Base-by-base conservation (phyloP, 2,329 filamentous ascomycete species). In the Mycosphaerelloides madeirae region DNA sequence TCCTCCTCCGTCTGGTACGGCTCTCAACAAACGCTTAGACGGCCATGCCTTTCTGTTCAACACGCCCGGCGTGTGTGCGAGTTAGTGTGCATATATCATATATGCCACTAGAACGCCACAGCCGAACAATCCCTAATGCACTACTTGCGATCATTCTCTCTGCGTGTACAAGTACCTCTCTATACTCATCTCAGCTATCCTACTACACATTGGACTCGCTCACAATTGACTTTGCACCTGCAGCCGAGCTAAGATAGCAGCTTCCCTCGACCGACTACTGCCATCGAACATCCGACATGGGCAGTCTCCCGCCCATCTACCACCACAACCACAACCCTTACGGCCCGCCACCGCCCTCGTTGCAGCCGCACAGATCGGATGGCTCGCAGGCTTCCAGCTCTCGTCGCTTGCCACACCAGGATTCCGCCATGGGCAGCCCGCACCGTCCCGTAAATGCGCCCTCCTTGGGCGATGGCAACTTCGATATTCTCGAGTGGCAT, bases 401-500 rank as follows among this genome's bases (percentile, higher is more conserved):
- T 31, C 37, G 14, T 12, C 33, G 33, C 16, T 15, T 18, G 8
- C 15, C 33, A 12, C 33, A 35, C n/a, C 33, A 35, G 31, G 45
- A 50, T 38, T 45, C 42, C 22, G 46, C 42, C 44, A 54, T 54
- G 52, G 49, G 50, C 15, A 34, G 33, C 25, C 31, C 44, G 6
- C 46, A 39, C 9, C 36, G 11, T 31, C 43, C 47, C n/a, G 6
- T 31, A 12, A 19, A 40, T 12, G 28, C 50, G 39, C n/a, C 47
- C 31, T 54, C 56, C 19, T 55, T 67, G 48, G 60, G 65, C 46
- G 68, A 71, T 46, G 66, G 71, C 43, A 70, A 74, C 50, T 81
- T 90, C 67, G 85, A 91, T 66, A 85, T 96, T 53, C 84, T 96
- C 64, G 85, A 89, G 49, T 97, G 93, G 93, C 86, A 95, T 65